Conservation (phyloP, 805 yeast genomes). For the Tanozyma kutaoensis region DNA sequence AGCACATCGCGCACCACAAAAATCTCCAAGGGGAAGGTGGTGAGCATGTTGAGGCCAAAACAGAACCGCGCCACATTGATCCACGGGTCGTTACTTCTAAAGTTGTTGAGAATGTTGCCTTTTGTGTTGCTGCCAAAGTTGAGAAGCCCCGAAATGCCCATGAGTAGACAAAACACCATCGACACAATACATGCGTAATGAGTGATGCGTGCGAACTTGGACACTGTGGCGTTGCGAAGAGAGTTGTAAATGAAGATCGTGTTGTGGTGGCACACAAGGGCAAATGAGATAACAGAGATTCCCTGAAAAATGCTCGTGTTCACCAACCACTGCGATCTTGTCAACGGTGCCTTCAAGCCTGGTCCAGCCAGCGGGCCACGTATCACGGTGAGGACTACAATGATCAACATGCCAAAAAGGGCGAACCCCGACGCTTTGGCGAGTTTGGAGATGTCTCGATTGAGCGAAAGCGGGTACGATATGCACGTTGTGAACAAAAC, state of each 20-base stretch:
- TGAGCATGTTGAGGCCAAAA: slow-evolving; percentile 85
- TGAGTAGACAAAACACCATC: slow-evolving; percentile 59
- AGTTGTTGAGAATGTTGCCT: slow-evolving; percentile 83
- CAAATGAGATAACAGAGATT: slow-evolving; percentile 87
- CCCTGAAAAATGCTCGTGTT: slow-evolving; percentile 69
- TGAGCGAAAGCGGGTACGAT: slow-evolving; percentile 73
- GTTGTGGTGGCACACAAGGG: slow-evolving; percentile 91
- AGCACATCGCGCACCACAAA: slow-evolving; percentile 84
- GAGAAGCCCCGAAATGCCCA: slow-evolving; percentile 71
- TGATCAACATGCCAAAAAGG: slow-evolving; percentile 67
- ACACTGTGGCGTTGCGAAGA: slow-evolving; percentile 59
- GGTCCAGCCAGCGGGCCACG: slow-evolving; percentile 54
- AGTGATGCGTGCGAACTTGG: slow-evolving; percentile 62
- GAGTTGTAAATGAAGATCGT: slow-evolving; percentile 85
- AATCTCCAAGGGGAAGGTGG: slow-evolving; percentile 82
- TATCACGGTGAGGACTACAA: slow-evolving; percentile 57
- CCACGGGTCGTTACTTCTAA: slow-evolving; percentile 58
- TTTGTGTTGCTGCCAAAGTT: slow-evolving; percentile 67
- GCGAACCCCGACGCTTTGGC: slow-evolving; percentile 87
- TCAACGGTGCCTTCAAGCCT: slow-evolving; percentile 34
- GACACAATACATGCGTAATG: slow-evolving; percentile 78
- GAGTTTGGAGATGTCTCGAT: slow-evolving; percentile 67
- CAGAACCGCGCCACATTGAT: slow-evolving; percentile 83
- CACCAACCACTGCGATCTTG: slow-evolving; percentile 33
- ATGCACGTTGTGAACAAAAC: slow-evolving; percentile 54